Conservation (phyloP, 148 eudicot species). For the Camellia sinensis region DNA sequence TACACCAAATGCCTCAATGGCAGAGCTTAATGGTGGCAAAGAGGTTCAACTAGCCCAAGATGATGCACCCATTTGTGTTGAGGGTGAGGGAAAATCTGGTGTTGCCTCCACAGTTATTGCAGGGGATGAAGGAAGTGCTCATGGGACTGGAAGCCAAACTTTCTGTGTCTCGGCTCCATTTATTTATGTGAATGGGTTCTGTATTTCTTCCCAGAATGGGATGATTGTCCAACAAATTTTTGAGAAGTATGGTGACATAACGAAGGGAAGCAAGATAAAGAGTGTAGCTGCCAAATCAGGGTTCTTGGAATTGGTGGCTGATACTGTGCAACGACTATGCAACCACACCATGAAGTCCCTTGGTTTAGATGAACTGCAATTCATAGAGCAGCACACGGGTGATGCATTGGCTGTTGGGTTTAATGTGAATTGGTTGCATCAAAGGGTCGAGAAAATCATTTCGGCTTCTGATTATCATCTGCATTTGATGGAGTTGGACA, state of each 20-base stretch:
- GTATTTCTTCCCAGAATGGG: not conserved
- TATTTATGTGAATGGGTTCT: not conserved
- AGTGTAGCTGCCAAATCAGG: conserved; percentile 6
- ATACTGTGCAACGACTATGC: not conserved
- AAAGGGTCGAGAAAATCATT: conserved; percentile 12
- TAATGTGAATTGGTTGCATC: conserved; percentile 16
- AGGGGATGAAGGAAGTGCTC: not conserved
- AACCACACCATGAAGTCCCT: not conserved
- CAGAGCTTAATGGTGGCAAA: not conserved
- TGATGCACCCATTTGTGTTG: not conserved
- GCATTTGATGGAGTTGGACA: not conserved
- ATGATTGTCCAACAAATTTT: conserved; percentile 4
- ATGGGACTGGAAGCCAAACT: not conserved
- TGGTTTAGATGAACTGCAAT: conserved; percentile 6
- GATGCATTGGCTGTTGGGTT: conserved; percentile 14
- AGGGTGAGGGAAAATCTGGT: not conserved
- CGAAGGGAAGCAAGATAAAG: conserved; percentile 11
- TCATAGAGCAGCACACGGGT: not conserved
- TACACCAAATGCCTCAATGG: not conserved
- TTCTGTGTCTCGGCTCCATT: not conserved
- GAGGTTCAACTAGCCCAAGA: not conserved
- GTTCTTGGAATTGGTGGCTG: conserved; percentile 9
- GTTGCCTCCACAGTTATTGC: too few species aligned
- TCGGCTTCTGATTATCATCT: not conserved
- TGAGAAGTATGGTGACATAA: conserved; percentile 17